A percentile compares a stretch with the other conserved stretches of the same genome.
Evolutionary conservation across 2,329 filamentous ascomycete genomes (phyloP).

Genomic region (Ophiostoma piceae): DNA sequence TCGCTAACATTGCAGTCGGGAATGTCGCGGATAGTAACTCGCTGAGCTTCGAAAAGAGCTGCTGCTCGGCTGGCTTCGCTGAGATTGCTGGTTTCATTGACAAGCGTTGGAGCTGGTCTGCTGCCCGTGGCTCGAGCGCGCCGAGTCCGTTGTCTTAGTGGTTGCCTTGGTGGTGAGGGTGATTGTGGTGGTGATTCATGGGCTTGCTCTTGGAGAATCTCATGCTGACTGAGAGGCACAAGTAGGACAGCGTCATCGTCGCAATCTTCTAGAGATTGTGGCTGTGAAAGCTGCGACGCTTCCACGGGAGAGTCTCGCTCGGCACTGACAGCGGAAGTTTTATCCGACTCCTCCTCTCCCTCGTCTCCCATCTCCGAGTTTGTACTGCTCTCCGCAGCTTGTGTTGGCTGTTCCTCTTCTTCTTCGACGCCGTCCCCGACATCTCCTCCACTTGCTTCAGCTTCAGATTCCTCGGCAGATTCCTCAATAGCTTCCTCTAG

Average conservation of each 20-base stretch:
- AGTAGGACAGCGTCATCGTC: not conserved
- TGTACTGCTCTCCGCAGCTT: not conserved
- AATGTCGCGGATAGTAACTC: constrained; percentile 9
- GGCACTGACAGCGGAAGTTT: not conserved
- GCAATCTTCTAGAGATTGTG: not conserved
- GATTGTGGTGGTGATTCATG: not conserved
- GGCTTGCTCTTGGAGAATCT: not conserved
- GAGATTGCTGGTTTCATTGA: not conserved
- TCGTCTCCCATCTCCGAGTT: too few relatives aligned
- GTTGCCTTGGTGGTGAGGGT: too few relatives aligned
- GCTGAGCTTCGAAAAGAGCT: not conserved
- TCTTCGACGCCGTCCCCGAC: not conserved
- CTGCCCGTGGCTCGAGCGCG: not conserved
- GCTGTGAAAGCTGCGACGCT: not conserved
- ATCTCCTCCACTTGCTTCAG: not conserved
- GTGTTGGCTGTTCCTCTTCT: not conserved
- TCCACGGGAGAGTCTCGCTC: not conserved
- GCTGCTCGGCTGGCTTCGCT: constrained; percentile 4
- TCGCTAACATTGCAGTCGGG: constrained; percentile 14
- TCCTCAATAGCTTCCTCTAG: not conserved
- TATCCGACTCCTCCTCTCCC: not conserved
- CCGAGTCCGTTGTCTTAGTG: not conserved
- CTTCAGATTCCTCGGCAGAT: not conserved
- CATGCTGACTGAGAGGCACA: not conserved
- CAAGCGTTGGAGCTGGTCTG: not conserved